These are phyloP conservation scores for Aspergillus panamensis DNA, from an alignment of 495 filamentous ascomycete species.

Conservation along the genomic window DNA sequence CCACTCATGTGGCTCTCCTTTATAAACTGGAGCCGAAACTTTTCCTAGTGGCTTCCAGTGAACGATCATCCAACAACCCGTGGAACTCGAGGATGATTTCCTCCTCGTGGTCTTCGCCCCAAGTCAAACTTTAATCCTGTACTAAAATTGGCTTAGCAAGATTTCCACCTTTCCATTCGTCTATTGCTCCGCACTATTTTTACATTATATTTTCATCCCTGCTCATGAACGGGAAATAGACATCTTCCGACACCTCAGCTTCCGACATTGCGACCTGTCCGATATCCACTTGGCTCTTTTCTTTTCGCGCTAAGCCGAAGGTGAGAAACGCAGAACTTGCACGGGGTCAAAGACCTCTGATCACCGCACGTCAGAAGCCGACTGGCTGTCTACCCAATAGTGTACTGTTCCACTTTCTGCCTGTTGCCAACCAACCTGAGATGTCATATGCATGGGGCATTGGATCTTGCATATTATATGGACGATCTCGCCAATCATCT, in stretches of 20 bases:
- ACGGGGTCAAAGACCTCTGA: conserved; percentile 3
- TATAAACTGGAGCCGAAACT: conserved; percentile 19
- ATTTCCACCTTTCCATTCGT: too few relatives aligned
- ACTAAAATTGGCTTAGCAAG: background rate
- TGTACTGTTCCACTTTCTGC: conserved; percentile 7
- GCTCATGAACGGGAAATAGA: background rate
- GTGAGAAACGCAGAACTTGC: background rate
- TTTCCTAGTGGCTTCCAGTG: conserved; percentile 5
- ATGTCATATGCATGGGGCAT: conserved; percentile 30
- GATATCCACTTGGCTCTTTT: background rate
- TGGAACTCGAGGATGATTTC: conserved; percentile 14
- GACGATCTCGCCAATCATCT: conserved; percentile 15
- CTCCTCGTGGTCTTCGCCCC: conserved; percentile 14
- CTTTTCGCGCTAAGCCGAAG: conserved; percentile 3
- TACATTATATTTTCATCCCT: background rate
- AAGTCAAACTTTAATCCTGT: background rate
- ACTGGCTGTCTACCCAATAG: background rate
- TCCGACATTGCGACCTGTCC: background rate
- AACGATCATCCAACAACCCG: conserved; percentile 15
- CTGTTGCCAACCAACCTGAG: conserved; percentile 19
- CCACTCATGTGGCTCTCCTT: conserved; percentile 17
- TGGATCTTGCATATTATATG: conserved; percentile 24
- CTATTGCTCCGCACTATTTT: background rate
- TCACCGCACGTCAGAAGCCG: conserved; percentile 15
- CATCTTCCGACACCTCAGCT: background rate